Base-by-base conservation (phyloP, 139 green algal species). In the Coelastrella sp. region DNA sequence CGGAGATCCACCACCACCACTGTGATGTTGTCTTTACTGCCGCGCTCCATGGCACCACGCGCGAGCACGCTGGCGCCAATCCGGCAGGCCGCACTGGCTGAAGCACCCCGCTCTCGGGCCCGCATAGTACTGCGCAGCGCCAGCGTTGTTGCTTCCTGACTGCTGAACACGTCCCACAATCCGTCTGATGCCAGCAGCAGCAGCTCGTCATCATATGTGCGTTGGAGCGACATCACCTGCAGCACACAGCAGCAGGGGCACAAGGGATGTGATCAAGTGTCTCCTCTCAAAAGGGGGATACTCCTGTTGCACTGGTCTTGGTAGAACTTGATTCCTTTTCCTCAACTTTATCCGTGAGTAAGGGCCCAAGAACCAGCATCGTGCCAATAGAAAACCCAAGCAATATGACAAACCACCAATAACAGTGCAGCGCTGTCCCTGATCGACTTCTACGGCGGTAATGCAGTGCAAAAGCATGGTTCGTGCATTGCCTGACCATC, bases 11-110 rank as follows among this genome's bases (percentile, higher is more conserved):
- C 91, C 7, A 96, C 87, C 15, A 96, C 61, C 24, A 96, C 95
- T 0, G 92, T 96, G 70, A 97, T 94, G 87, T 97, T 96, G 81
- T 97, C 95, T 11, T 89, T 81, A 27, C 82, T 93, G 79, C 95
- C 95, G 27, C 94, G 90, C 61, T 92, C 89, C 27, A 95, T 57
- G 1, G 95, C 95, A 6, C 89, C 95, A 6, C 95, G 94, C 4
- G 95, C 97, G 11, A 98, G 93, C 84, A 98, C 94, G 35, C 57
- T n/a, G 6, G 91, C 92, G 6, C 85, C 72, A 19, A 89, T 75
- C 8, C 85, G 72, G 91, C 90, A 93, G 12, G 91, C 93, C 15
- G 90, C 91, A 15, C 91, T 82, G 25, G 65, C 76, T 6, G 88
- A 90, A 25, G 93, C 93, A 78, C 92, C 91, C 8, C 91, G 89